Conservation (phyloP, 352 stramenopile genomes). For the Globisporangium radiosum region DNA sequence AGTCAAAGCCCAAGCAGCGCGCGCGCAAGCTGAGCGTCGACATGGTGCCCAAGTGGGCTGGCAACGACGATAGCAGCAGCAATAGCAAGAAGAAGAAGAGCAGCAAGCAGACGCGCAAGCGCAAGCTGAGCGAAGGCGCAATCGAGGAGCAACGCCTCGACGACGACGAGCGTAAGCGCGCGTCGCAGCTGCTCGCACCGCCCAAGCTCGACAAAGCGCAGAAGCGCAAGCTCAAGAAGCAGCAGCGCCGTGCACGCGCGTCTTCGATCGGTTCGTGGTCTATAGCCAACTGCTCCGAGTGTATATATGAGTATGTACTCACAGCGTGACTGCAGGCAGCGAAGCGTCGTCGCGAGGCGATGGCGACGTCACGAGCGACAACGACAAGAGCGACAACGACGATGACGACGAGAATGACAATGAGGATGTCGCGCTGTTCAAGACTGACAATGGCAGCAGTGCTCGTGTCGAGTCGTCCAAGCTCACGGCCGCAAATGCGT, state of each 20-base stretch:
- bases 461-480: conserved; percentile 13
- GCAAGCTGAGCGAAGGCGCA: conserved; percentile 78
- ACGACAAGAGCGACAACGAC: conserved; percentile 8
- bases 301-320: not conserved
- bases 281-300: not conserved
- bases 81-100: conserved; percentile 34
- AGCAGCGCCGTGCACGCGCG: conserved; percentile 32
- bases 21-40: conserved; percentile 66
- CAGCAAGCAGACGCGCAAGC: conserved; percentile 73
- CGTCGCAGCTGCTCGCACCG: conserved; percentile 58
- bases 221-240: conserved; percentile 38
- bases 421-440: conserved; percentile 48
- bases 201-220: conserved; percentile 36
- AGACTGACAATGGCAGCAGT: conserved; percentile 12
- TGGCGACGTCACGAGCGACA: conserved; percentile 22
- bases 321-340: conserved; percentile 3
- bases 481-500: not conserved
- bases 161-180: conserved; percentile 61
- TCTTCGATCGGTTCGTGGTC: conserved; percentile 24
- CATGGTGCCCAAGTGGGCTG: conserved; percentile 58
- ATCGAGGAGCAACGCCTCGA: conserved; percentile 61
- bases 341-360: conserved; percentile 11
- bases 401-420: conserved; percentile 23
- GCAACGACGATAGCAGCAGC: conserved; percentile 23
- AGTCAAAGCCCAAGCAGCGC: conserved; percentile 24